A percentile compares a stretch with the other conserved stretches of the same genome.
phyloP scores from a whole-genome alignment of 257 asterid species.

The Jacaranda mimosifolia region DNA sequence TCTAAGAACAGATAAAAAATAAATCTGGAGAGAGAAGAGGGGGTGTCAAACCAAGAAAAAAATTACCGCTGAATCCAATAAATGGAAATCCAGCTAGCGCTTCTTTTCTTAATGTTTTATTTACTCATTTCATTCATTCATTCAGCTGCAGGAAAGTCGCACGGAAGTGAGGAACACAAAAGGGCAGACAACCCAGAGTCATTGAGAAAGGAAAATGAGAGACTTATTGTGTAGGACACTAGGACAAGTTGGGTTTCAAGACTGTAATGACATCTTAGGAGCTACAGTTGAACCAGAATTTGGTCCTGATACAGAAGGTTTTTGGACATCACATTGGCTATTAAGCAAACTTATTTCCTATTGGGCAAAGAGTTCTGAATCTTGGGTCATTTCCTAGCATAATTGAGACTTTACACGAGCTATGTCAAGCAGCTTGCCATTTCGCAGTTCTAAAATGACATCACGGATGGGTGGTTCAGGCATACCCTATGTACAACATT shows the following conservation, averaged over 20 bases:
- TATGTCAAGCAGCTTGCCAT: conserved; percentile 22
- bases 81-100: not conserved
- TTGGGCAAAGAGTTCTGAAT: not conserved
- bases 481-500: conserved; percentile 87
- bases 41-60: not conserved
- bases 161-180: not conserved
- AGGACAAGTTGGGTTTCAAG: not conserved
- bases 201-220: not conserved
- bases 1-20: not conserved
- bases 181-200: not conserved
- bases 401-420: not conserved
- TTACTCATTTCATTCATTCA: not conserved
- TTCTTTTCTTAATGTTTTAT: not conserved
- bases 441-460: conserved; percentile 20
- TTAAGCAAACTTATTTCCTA: conserved; percentile 2
- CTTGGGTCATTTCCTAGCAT: not conserved
- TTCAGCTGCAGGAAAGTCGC: not conserved
- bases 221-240: not conserved
- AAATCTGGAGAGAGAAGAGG: not conserved
- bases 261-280: not conserved
- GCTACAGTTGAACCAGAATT: too few relatives aligned
- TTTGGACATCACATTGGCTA: conserved; percentile 16
- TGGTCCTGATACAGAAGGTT: not conserved
- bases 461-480: conserved; percentile 11
- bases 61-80: not conserved